Evolutionary conservation across 495 filamentous ascomycete species (phyloP), one percentile per base, ranked within the genome.

Genomic region (Penicillium samsonianum): DNA sequence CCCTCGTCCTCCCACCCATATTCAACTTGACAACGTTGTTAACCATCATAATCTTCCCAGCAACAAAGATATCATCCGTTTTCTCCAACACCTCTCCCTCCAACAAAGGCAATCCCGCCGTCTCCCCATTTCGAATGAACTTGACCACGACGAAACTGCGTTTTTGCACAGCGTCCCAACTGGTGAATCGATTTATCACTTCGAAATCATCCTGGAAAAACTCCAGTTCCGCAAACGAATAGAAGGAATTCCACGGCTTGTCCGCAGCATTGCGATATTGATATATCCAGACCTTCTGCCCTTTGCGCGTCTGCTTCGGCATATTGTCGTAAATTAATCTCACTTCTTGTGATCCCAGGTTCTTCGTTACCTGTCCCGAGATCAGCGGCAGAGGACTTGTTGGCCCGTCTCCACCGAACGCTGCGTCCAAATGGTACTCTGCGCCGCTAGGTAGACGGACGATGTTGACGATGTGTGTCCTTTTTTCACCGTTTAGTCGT

Each of bases 381-480:
- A 77, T 65, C 9, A 89, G 65, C 0, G 70, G 76, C 10, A 90
- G 60, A 0, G 87, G 86, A 9, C 69, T 61, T 16, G 79, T 82
- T 1, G 82, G 78, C 4, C 85, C 86, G 62, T 85, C 79, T 19
- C 77, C 74, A 5, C 90, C 90, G 53, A 92, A 92, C 0, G 82
- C 88, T 12, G 90, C 86, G 58, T 95, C 90, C 3, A 91, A 74
- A 42, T 84, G 74, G 53, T 82, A 90, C 56, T 75, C 75, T 10
- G 62, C 23, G 12, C 66, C 69, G 8, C 65, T 62, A 20, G 69
- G 59, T 6, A 92, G 75, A 10, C 73, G 78, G 35, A 91, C 80
- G 31, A 93, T 79, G 67, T 86, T 90, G 31, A 88, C 78, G 69
- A 89, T 87, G 67, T 93, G 90, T 19, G 72, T 76, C 83, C 85